Base-by-base conservation (phyloP, 2,329 filamentous ascomycete genomes). In the Dactylellina haptotyla region DNA sequence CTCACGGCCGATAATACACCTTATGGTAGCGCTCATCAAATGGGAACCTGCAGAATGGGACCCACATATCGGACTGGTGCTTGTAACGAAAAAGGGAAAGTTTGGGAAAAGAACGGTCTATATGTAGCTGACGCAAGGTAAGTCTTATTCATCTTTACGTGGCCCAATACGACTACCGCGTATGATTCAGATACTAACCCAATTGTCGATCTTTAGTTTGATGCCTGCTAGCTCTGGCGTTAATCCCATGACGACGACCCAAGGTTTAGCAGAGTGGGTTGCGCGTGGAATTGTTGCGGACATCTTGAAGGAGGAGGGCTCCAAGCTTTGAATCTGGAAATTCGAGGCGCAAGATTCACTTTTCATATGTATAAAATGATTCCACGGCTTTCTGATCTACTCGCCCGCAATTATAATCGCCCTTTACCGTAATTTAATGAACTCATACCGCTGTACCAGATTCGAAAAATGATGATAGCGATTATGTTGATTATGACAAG, bases 171-270 rank as follows among this genome's bases (percentile, higher is more conserved):
- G n/a, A 16, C 3, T n/a, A 62, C 16, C 39, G 14, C 10, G 9
- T 18, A 63, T 57, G 30, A 9, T 4, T 16, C 8, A 43, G n/a
- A 23, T 12, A 50, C 41, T 72, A 53, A 65, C 45, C 14, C 3
- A 2, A 28, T 2, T 53, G 6, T 20, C 23, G 18, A 66, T 26
- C 10, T 39, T 43, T 62, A 46, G 92, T 89, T 79, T 88, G 92
- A 9, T 90, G 93, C 74, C 91, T 90, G 0, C 89, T 86, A 65
- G 90, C 90, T 9, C 91, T 79, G 91, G 91, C 0, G 90, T 93
- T 28, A 93, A 93, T 79, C 91, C 91, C 10, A 93, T 94, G 91
- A 83, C 93, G 45, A 92, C 90, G 10, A 85, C 83, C 66, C 92
- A 93, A 90, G 87, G 87, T 0, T 85, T 90, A 77, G 84, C 87